Conservation (phyloP, 83 land plant species). For the Diphasiastrum complanatum region DNA sequence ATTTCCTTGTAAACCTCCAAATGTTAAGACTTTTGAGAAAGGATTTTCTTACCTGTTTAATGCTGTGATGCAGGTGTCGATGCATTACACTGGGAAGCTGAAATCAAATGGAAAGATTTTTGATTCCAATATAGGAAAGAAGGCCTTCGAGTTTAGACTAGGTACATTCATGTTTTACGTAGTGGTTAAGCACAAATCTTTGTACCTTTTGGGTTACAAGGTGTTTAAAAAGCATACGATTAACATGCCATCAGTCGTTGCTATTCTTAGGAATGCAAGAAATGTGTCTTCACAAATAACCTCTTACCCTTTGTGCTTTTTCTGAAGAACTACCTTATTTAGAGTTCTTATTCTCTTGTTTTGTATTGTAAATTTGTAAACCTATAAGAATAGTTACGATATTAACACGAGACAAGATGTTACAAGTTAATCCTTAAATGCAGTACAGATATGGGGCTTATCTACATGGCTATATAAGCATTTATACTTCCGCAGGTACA, state of each 20-base stretch:
- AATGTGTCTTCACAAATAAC: too few relatives aligned
- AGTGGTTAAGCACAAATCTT: too few relatives aligned
- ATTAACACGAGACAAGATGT: too few relatives aligned
- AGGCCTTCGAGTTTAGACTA: constrained; percentile 76
- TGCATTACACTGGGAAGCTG: constrained; percentile 72
- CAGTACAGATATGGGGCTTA: neutral
- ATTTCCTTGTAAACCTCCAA: neutral
- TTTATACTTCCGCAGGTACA: neutral
- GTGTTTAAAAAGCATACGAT: neutral
- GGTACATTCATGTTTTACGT: constrained; percentile 48
- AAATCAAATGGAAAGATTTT: constrained; percentile 79
- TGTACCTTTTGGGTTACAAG: neutral
- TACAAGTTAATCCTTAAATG: too few relatives aligned
- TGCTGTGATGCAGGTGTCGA: constrained; percentile 49
- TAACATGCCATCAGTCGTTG: too few relatives aligned
- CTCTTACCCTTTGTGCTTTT: too few relatives aligned
- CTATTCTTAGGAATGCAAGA: too few relatives aligned
- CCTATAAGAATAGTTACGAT: too few relatives aligned
- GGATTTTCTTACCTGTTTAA: neutral
- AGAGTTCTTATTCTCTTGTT: neutral
- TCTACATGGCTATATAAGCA: neutral
- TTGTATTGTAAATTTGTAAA: neutral
- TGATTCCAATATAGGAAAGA: constrained; percentile 68
- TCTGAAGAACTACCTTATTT: neutral
- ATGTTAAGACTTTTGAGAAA: neutral